Evolutionary conservation across 768 basidiomycete genomes (phyloP).

Genomic region (Tulasnella sp.): DNA sequence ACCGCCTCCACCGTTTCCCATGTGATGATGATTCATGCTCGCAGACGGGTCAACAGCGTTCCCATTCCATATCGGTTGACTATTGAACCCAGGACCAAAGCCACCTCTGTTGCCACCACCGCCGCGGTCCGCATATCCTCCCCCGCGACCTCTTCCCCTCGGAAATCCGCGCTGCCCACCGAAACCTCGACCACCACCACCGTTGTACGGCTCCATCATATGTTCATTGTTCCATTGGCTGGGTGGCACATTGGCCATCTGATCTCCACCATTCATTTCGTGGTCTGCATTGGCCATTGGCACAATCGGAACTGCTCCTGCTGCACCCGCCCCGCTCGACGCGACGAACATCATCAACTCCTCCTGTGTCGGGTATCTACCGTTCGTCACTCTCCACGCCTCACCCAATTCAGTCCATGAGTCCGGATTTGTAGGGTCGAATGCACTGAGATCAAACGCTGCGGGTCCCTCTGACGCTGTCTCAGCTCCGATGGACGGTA

Average conservation of each 20-base stretch:
- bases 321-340: not conserved
- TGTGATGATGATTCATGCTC: not conserved
- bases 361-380: constrained; percentile 57
- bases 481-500: not conserved
- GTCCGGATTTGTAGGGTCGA: constrained; percentile 59
- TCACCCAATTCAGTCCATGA: constrained; percentile 75
- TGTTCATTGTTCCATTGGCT: too few species aligned
- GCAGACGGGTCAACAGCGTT: constrained; percentile 24
- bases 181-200: constrained; percentile 29
- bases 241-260: constrained; percentile 23
- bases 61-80: too few species aligned
- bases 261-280: constrained; percentile 22
- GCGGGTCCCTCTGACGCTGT: constrained; percentile 38
- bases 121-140: constrained; percentile 36
- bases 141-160: constrained; percentile 26
- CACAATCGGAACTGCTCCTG: too few species aligned
- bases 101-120: constrained; percentile 30
- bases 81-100: not conserved
- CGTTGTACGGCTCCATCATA: not conserved
- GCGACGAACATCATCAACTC: constrained; percentile 62
- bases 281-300: too few species aligned
- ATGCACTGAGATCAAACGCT: constrained; percentile 55
- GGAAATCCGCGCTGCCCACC: constrained; percentile 26
- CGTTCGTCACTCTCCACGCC: constrained; percentile 63
- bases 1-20: not conserved